Percentiles rank a stretch among this genome's conserved stretches.
These are phyloP conservation scores for Vickermania ingenoplastis DNA, from an alignment of 208 protist species.

Conservation along the genomic window DNA sequence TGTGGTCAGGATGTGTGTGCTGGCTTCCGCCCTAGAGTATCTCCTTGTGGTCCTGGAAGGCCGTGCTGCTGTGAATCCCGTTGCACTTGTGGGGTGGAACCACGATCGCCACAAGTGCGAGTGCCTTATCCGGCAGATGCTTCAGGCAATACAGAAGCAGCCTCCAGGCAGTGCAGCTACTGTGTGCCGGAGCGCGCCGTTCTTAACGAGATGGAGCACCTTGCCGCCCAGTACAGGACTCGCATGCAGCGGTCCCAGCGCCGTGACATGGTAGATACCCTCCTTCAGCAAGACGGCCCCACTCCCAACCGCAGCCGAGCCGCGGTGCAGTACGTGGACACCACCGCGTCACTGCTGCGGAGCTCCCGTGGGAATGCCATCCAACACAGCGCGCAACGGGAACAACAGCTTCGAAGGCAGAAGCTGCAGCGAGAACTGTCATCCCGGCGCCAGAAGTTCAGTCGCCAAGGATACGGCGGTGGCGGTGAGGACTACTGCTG, in stretches of 20 bases:
- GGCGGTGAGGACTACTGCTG: background rate
- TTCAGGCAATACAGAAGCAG: no score
- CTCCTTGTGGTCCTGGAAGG: background rate
- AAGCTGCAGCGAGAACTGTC: constrained; percentile 57
- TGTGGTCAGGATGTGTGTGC: constrained; percentile 10
- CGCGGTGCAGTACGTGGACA: constrained; percentile 20
- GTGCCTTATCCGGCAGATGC: no score
- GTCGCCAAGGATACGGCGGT: constrained; percentile 4
- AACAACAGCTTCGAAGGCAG: constrained; percentile 43
- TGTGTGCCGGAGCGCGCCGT: constrained; percentile 60
- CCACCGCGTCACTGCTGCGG: constrained; percentile 64
- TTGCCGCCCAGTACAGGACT: constrained; percentile 40
- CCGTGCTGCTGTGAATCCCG: constrained; percentile 50
- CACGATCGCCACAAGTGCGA: no score
- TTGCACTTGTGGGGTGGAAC: constrained; percentile 12
- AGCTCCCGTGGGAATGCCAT: constrained; percentile 29
- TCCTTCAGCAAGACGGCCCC: constrained; percentile 10
- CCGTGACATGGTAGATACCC: constrained; percentile 10
- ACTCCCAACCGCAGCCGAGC: background rate
- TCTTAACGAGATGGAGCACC: constrained; percentile 40
- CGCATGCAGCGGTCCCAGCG: constrained; percentile 26
- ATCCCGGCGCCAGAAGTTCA: constrained; percentile 33
- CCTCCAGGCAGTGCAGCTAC: constrained; percentile 29
- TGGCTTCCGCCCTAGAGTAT: background rate
- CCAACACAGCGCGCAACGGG: constrained; percentile 31